phyloP scores from a whole-genome alignment of 23 red algal species.

The Cyanidium caldarium region DNA sequence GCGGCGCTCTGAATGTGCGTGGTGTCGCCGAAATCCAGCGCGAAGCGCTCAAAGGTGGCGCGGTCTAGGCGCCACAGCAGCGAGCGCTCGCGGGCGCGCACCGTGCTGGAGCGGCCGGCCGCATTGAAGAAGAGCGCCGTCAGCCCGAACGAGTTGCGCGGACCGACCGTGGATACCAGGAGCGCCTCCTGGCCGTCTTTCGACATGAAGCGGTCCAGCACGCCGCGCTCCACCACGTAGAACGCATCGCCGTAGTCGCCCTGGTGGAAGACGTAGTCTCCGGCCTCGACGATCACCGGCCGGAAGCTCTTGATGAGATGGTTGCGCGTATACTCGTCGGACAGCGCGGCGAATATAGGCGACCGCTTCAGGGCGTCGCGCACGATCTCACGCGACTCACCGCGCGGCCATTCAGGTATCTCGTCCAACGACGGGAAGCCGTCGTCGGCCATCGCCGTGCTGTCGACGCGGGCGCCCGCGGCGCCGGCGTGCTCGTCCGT shows the following conservation, averaged over 20 bases:
- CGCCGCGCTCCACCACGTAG: slow-evolving; percentile 61
- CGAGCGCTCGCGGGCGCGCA: slow-evolving; percentile 68
- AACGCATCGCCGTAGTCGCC: slow-evolving; percentile 82
- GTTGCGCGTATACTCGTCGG: slow-evolving; percentile 83
- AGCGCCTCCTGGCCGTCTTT: slow-evolving; percentile 52
- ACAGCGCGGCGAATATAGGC: slow-evolving; percentile 47
- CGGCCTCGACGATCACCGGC: slow-evolving; percentile 62
- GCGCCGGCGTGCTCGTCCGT: neutral
- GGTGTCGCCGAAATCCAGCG: slow-evolving; percentile 41
- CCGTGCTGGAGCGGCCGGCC: slow-evolving; percentile 33
- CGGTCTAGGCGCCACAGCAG: slow-evolving; percentile 78
- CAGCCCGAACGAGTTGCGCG: slow-evolving; percentile 62
- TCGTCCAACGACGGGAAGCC: neutral
- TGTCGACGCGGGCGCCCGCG: neutral
- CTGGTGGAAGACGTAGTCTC: slow-evolving; percentile 87
- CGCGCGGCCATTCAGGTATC: slow-evolving; percentile 3
- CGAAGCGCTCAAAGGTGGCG: slow-evolving; percentile 77
- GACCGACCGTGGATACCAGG: slow-evolving; percentile 51
- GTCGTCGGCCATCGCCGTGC: neutral
- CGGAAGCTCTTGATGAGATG: slow-evolving; percentile 64
- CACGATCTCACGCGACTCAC: slow-evolving; percentile 41
- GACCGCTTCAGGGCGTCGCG: slow-evolving; percentile 65
- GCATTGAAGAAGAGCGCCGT: slow-evolving; percentile 65
- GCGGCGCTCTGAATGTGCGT: slow-evolving; percentile 35
- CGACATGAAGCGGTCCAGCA: slow-evolving; percentile 58